Evolutionary conservation across 129 eudicot genomes (phyloP).

Genomic region (Mikania micrantha): DNA sequence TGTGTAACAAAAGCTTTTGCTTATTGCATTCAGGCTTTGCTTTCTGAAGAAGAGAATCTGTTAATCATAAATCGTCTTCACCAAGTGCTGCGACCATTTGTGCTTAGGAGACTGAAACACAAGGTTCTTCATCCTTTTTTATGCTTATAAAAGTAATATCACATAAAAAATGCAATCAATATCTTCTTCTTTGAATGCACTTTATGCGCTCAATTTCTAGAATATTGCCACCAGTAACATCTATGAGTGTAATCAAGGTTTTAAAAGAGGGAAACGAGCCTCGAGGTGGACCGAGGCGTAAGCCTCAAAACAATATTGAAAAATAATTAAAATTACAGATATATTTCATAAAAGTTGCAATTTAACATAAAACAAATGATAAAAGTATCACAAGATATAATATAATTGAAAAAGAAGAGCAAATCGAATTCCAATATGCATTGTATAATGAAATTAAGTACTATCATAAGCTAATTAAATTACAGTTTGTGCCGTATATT

Average conservation of each 20-base stretch:
- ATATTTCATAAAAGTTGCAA: no score
- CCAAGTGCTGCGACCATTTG: constrained; percentile 98
- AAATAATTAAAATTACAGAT: no score
- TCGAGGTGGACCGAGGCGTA: no score
- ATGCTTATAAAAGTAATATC: not conserved
- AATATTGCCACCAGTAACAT: not conserved
- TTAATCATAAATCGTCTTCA: constrained; percentile 95
- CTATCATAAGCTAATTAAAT: no score
- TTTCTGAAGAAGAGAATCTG: constrained; percentile 95
- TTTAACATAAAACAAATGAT: no score
- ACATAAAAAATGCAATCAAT: not conserved
- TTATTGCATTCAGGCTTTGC: constrained; percentile 53
- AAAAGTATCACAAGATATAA: no score
- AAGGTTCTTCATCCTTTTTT: constrained; percentile 46
- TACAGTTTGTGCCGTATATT: no score
- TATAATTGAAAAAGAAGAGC: no score
- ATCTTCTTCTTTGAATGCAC: constrained; percentile 8
- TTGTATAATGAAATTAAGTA: no score
- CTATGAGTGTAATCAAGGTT: not conserved
- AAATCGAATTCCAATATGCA: no score
- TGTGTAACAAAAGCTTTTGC: not conserved
- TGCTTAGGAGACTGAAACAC: constrained; percentile 92
- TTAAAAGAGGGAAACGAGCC: no score
- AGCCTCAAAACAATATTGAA: no score
- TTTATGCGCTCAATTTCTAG: constrained; percentile 1